These are phyloP conservation scores for Epithemia pelagica DNA, from an alignment of 108 stramenopile genomes.

Conservation along the genomic window DNA sequence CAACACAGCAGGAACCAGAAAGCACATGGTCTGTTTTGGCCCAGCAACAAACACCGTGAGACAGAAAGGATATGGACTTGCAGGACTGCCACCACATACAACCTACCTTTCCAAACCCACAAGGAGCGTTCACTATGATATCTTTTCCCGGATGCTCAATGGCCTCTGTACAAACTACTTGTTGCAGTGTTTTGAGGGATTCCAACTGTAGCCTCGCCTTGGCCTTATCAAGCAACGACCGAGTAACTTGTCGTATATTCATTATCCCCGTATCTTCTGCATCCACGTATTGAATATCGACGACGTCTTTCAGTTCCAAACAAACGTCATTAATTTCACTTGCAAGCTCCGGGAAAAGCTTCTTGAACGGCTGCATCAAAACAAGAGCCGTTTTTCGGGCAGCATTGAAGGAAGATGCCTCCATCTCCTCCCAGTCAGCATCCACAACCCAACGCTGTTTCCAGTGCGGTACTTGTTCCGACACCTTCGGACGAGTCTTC, in stretches of 20 bases:
- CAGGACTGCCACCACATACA: background rate
- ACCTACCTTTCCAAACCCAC: conserved; percentile 11
- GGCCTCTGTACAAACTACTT: background rate
- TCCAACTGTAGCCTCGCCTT: background rate
- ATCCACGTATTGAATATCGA: background rate
- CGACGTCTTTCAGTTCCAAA: background rate
- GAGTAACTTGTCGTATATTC: background rate
- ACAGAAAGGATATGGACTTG: background rate
- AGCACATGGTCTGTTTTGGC: background rate
- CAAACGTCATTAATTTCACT: background rate
- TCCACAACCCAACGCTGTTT: background rate
- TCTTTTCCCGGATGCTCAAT: background rate
- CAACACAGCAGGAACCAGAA: conserved; percentile 1
- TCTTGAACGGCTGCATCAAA: background rate
- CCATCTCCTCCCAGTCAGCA: background rate
- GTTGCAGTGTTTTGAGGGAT: background rate
- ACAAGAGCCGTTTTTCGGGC: background rate
- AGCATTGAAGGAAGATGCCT: background rate
- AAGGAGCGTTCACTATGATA: conserved; percentile 9
- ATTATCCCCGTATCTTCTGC: background rate
- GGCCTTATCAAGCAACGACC: background rate
- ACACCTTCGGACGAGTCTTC: no score
- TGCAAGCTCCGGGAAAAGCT: background rate
- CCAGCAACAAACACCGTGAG: background rate
- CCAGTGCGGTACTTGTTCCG: no score